Base-by-base conservation (phyloP, 208 protist species). In the Trypanosoma caninum region DNA sequence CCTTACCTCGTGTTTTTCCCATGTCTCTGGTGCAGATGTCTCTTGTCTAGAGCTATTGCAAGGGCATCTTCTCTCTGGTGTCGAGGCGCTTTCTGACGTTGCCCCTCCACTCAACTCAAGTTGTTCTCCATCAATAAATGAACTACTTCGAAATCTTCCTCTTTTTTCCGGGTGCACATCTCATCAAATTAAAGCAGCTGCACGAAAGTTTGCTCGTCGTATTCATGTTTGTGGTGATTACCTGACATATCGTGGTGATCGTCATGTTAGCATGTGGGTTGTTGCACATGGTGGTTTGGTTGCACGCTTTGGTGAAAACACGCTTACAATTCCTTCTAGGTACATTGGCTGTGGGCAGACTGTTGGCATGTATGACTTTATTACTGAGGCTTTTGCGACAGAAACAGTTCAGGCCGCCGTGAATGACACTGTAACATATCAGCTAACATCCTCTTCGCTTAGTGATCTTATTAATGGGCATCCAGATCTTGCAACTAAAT, bases 11-110 rank as follows among this genome's bases (percentile, higher is more conserved):
- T 75, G 75, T 46, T 69, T 99, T 14, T 82, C 81, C 46, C 97
- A 99, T 69, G 84, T 99, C 34, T 97, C 85, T n/a, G 98, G 98
- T 60, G 98, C 98, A 47, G 98, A 98, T 41, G 91, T 98, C 48
- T 95, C 98, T 16, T 97, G 85, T 18, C 84, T 99, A 20, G 97
- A 99, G 72, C 80, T 99, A 6, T 82, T 99, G 5, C 95, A 99
- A 72, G 98, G 98, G 20, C 75, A 82, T 44, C 69, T 79, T 27
- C 75, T 98, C 23, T 92, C 91, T 18, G 95, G 91, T 42, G 74
- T 97, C 18, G 80, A 83, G 65, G 76, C 87, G 27, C 81, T 97
- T 25, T 84, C 82, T n/a, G 89, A 95, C 54, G 69, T 74, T 14
- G 40, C 63, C 2, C 64, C 73, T 9, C 45, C 66, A 20, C 48